These are phyloP conservation scores for Eimeria sp. DNA, from an alignment of 169 alveolate species.

Conservation along the genomic window DNA sequence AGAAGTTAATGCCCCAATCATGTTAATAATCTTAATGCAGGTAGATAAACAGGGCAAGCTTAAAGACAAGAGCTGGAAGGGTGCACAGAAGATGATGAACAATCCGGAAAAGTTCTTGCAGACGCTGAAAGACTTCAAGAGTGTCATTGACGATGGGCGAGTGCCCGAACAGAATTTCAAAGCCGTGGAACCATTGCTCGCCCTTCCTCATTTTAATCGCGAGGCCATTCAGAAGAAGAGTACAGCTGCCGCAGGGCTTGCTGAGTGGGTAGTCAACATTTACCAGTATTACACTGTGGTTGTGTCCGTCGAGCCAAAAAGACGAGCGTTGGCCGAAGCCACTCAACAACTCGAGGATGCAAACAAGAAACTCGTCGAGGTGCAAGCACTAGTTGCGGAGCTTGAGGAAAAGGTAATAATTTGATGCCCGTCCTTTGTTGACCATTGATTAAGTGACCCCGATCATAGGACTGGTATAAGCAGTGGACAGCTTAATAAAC, in stretches of 20 bases:
- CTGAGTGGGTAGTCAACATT: conserved; percentile 93
- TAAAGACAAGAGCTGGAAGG: conserved; percentile 96
- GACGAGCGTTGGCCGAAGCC: conserved; percentile 96
- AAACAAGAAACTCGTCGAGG: conserved; percentile 92
- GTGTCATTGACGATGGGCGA: conserved; percentile 92
- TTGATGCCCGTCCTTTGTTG: neutral
- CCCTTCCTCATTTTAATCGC: conserved; percentile 93
- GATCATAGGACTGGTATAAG: neutral
- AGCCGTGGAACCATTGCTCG: conserved; percentile 88
- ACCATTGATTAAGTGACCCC: neutral
- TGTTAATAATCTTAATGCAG: conserved; percentile 84
- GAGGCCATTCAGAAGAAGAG: conserved; percentile 95
- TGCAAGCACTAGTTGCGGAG: conserved; percentile 92
- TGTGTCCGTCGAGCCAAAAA: conserved; percentile 96
- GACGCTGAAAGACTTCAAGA: conserved; percentile 93
- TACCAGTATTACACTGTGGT: conserved; percentile 96
- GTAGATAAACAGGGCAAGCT: conserved; percentile 96
- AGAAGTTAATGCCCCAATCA: neutral
- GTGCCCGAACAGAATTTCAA: conserved; percentile 96
- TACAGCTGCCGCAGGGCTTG: conserved; percentile 96
- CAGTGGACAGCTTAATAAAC: too few species aligned
- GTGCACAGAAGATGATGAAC: conserved; percentile 97
- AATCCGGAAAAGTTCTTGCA: conserved; percentile 96
- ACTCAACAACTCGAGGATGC: conserved; percentile 94
- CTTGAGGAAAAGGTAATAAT: conserved; percentile 86